Evolutionary conservation across 805 yeast genomes (phyloP).

Genomic region (Wickerhamomyces mucosus): DNA sequence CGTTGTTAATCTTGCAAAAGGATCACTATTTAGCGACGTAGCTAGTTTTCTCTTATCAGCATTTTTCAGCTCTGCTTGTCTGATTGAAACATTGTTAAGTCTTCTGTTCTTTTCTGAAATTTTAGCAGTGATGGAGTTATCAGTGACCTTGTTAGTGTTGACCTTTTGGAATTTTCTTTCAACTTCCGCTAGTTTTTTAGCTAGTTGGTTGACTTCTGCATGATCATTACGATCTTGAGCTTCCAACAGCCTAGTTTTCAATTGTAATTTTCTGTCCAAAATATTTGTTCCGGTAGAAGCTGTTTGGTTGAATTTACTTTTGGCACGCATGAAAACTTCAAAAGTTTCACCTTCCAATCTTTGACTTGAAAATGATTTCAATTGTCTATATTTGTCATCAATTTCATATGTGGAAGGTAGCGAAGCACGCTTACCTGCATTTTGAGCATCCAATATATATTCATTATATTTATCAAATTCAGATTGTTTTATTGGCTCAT

Average conservation of each 20-base stretch:
- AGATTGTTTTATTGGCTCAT: slow-evolving; percentile 55
- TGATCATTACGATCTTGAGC: slow-evolving; percentile 45
- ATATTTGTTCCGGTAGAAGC: slow-evolving; percentile 55
- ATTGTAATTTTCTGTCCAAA: slow-evolving; percentile 61
- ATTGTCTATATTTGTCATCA: slow-evolving; percentile 51
- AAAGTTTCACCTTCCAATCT: slow-evolving; percentile 66
- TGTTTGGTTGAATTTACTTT: slow-evolving; percentile 51
- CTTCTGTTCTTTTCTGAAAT: slow-evolving; percentile 58
- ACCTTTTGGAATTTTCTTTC: slow-evolving; percentile 25
- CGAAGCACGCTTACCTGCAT: slow-evolving; percentile 18
- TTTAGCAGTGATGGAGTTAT: slow-evolving; percentile 24
- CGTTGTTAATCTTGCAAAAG: slow-evolving; percentile 85
- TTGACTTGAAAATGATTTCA: slow-evolving; percentile 53
- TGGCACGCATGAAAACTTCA: slow-evolving; percentile 66
- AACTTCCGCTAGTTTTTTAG: slow-evolving; percentile 25
- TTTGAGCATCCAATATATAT: slow-evolving; percentile 50
- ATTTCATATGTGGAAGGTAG: slow-evolving; percentile 59
- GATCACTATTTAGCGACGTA: slow-evolving; percentile 49
- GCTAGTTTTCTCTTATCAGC: slow-evolving; percentile 41
- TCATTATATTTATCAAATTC: slow-evolving; percentile 67
- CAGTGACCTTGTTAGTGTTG: slow-evolving; percentile 25
- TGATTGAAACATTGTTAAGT: slow-evolving; percentile 64
- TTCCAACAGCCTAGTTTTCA: slow-evolving; percentile 65
- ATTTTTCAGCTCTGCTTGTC: slow-evolving; percentile 68
- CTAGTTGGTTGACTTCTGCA: slow-evolving; percentile 31